These are phyloP conservation scores for Fusarium avenaceum DNA, from an alignment of 2,329 filamentous ascomycete genomes.

Conservation along the genomic window DNA sequence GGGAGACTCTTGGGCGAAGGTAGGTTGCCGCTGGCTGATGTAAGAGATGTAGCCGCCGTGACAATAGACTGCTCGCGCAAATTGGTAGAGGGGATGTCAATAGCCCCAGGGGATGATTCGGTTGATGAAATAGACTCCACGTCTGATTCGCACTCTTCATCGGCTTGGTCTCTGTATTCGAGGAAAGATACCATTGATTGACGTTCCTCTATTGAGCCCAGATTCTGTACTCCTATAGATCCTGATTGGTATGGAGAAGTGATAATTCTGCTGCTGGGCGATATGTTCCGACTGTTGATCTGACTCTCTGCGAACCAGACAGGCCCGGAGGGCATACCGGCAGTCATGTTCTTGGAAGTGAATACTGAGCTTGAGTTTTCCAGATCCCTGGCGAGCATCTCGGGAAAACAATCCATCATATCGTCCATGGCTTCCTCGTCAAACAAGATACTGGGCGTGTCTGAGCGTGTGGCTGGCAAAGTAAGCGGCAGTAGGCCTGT, in stretches of 20 bases:
- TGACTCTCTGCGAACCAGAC: slow-evolving; percentile 52
- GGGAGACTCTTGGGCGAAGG: slow-evolving; percentile 47
- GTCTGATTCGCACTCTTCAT: slow-evolving; percentile 52
- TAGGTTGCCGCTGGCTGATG: slow-evolving; percentile 48
- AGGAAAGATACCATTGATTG: slow-evolving; percentile 55
- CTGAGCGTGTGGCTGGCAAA: slow-evolving; percentile 50
- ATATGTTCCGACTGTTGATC: slow-evolving; percentile 24
- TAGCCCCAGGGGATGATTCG: slow-evolving; percentile 50
- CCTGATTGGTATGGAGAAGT: slow-evolving; percentile 50
- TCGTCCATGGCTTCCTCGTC: slow-evolving; percentile 50
- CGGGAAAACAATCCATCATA: slow-evolving; percentile 63
- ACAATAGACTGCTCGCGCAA: slow-evolving; percentile 54
- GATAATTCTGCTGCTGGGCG: slow-evolving; percentile 38
- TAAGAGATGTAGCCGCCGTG: slow-evolving; percentile 56
- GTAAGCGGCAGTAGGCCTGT: slow-evolving; percentile 56
- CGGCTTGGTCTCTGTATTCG: slow-evolving; percentile 40
- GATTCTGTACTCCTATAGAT: slow-evolving; percentile 50
- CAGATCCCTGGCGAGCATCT: slow-evolving; percentile 68
- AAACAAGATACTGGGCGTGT: slow-evolving; percentile 38
- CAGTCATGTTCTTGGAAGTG: slow-evolving; percentile 65
- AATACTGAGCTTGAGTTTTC: slow-evolving; percentile 64
- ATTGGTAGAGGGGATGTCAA: slow-evolving; percentile 53
- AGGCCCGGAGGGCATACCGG: slow-evolving; percentile 60
- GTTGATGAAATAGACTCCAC: slow-evolving; percentile 50
- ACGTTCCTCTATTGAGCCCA: slow-evolving; percentile 55